Evolutionary conservation across 345 rosid genomes (phyloP).

Genomic region (Durio zibethinus): DNA sequence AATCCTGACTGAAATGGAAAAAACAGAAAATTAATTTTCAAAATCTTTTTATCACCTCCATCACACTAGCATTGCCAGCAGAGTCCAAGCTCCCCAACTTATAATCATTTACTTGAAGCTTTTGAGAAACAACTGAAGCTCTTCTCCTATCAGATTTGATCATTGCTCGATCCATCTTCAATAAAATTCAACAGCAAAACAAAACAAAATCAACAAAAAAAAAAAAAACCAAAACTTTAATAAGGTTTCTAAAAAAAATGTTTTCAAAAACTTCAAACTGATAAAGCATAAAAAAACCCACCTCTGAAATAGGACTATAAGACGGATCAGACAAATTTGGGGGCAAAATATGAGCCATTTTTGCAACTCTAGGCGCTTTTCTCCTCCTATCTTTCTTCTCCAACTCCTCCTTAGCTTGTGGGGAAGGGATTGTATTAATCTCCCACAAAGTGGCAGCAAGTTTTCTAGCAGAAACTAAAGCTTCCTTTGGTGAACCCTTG

Average conservation of each 20-base stretch:
- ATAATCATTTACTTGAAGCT: slow-evolving; percentile 37
- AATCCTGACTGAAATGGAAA: background rate
- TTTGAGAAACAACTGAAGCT: slow-evolving; percentile 35
- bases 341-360: slow-evolving; percentile 28
- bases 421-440: slow-evolving; percentile 56
- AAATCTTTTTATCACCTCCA: slow-evolving; percentile 37
- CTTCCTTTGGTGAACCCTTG: slow-evolving; percentile 20
- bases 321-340: slow-evolving; percentile 56
- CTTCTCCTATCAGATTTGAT: slow-evolving; percentile 36
- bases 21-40: background rate
- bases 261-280: background rate
- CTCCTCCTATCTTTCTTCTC: slow-evolving; percentile 37
- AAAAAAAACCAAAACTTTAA: background rate
- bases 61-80: slow-evolving; percentile 28
- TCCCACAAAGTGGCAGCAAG: slow-evolving; percentile 91
- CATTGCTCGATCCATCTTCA: slow-evolving; percentile 41
- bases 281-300: slow-evolving; percentile 15
- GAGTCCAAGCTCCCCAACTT: slow-evolving; percentile 36
- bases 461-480: slow-evolving; percentile 67
- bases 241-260: background rate
- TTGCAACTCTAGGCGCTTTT: slow-evolving; percentile 26
- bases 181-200: slow-evolving; percentile 20
- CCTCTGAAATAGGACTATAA: slow-evolving; percentile 53
- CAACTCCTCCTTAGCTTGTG: slow-evolving; percentile 23
- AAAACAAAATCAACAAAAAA: background rate